Base-by-base conservation (phyloP, 2,329 filamentous ascomycete species). In the Ceratocystis lukuohia region DNA sequence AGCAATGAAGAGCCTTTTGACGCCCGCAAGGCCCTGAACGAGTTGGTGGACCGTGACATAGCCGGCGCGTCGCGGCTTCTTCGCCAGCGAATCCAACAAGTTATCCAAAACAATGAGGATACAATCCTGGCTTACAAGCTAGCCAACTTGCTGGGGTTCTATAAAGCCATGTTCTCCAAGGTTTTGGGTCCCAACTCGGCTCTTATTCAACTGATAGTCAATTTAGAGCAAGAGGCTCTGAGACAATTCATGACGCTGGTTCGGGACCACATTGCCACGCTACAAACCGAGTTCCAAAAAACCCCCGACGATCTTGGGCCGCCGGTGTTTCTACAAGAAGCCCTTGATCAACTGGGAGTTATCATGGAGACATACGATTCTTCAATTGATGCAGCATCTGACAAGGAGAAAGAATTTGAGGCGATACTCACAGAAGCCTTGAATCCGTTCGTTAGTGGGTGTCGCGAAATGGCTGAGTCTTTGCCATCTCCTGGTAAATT, bases 61-160 rank as follows among this genome's bases (percentile, higher is more conserved):
- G 84, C 85, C 1, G 89, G 90, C 0, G 91, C 93, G 3, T 85
- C 88, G 46, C 84, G 90, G 25, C 84, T 92, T n/a, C 76, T 97
- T n/a, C 86, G 89, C 30, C 92, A 96, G 74, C 83, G 93, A 41
- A 85, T 95, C 64, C 92, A 96, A 74, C 89, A 97, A 71, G 89
- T 96, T 22, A 88, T 97, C 17, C 91, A 96, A 71, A 89, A 88
- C 68, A 93, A 96, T 73, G 92, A 96, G 71, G 92, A 97, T 68
- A 88, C 88, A 0, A 89, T 95, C 22, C 79, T 91, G 62, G 87
- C 91, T 44, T 99, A 96, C 78, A 94, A 91, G 74, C 85, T 97
- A 50, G 87, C 90, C 10, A 96, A 96, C 71, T 79, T 99, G 1
- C 81, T 97, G 53, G 86, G 84, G 50, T 99, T 99, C 76, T 99